phyloP scores from a whole-genome alignment of 1,284 basidiomycete species.

The Tetrapyrgos nigripes region DNA sequence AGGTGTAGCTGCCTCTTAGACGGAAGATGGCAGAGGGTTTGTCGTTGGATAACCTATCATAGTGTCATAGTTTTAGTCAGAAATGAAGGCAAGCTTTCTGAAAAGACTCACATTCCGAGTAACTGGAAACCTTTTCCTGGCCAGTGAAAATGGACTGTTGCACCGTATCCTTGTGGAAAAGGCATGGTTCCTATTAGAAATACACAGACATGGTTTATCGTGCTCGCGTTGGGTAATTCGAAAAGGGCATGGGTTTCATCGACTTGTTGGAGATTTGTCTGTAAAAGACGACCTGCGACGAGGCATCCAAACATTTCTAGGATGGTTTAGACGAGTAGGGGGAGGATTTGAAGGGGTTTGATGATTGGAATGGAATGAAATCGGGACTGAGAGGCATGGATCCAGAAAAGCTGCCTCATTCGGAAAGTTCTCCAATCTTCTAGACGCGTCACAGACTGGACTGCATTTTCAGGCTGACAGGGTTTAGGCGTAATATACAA shows the following conservation, averaged over 20 bases:
- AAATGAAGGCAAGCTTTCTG: too few species aligned
- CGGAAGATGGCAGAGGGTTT: slow-evolving; percentile 95
- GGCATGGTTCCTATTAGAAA: slow-evolving; percentile 88
- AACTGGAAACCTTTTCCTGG: slow-evolving; percentile 89
- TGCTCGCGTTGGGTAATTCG: slow-evolving; percentile 75
- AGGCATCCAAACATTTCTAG: slow-evolving; percentile 72
- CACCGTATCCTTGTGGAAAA: slow-evolving; percentile 90
- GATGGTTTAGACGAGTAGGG: neutral
- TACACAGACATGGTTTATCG: slow-evolving; percentile 90
- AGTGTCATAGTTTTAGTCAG: too few species aligned
- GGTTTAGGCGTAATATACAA: too few species aligned
- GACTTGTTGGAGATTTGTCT: slow-evolving; percentile 78
- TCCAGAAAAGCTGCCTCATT: neutral
- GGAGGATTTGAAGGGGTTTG: neutral
- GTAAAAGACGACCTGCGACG: slow-evolving; percentile 76
- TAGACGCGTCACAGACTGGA: too few species aligned
- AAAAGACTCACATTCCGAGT: slow-evolving; percentile 78
- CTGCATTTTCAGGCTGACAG: too few species aligned
- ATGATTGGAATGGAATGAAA: neutral
- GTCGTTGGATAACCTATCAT: slow-evolving; percentile 90
- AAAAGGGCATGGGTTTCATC: slow-evolving; percentile 90
- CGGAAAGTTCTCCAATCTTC: neutral
- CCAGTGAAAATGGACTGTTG: slow-evolving; percentile 90
- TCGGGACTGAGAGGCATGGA: neutral
- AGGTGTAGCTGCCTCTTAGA: slow-evolving; percentile 71